A percentile compares a stretch with the other conserved stretches of the same genome.
Conservation (phyloP, 1,284 basidiomycete genomes). For the Boletus mariae region DNA sequence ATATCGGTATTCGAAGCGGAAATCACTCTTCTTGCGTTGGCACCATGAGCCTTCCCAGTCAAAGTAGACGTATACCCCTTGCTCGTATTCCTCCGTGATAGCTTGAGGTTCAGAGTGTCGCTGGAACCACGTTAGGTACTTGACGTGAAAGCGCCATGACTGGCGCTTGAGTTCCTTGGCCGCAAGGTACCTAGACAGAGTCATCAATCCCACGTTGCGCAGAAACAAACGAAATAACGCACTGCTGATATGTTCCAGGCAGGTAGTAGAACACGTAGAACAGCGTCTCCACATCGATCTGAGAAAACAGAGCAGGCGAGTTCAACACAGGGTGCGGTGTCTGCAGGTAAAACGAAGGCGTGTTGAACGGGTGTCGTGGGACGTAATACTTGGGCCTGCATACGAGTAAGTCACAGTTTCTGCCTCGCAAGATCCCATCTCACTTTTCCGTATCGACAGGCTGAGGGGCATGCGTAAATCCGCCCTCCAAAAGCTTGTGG, state of each 20-base stretch:
- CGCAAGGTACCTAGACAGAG: constrained; percentile 74
- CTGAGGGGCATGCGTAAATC: constrained; percentile 85
- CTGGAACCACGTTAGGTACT: constrained; percentile 99
- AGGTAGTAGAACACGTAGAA: constrained; percentile 99
- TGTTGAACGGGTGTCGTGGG: constrained; percentile 88
- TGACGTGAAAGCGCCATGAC: constrained; percentile 99
- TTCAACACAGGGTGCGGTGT: constrained; percentile 78
- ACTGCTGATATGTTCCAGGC: constrained; percentile 97
- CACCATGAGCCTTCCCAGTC: constrained; percentile 99
- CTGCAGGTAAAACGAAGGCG: constrained; percentile 96
- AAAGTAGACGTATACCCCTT: constrained; percentile 97
- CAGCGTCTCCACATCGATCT: constrained; percentile 94
- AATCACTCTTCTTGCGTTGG: constrained; percentile 97
- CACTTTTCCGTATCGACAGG: constrained; percentile 94
- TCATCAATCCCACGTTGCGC: constrained; percentile 1
- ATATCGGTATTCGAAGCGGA: constrained; percentile 93
- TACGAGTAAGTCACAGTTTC: constrained; percentile 10
- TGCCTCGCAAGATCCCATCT: constrained; percentile 24
- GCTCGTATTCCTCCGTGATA: constrained; percentile 99
- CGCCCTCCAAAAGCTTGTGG: constrained; percentile 89
- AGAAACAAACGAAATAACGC: constrained; percentile 29
- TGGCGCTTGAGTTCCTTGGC: constrained; percentile 97
- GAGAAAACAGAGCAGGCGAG: constrained; percentile 84
- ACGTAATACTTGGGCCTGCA: constrained; percentile 93
- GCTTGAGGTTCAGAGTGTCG: constrained; percentile 98